Conservation (phyloP, 2,329 filamentous ascomycete genomes). For the Neonectria ditissima region DNA sequence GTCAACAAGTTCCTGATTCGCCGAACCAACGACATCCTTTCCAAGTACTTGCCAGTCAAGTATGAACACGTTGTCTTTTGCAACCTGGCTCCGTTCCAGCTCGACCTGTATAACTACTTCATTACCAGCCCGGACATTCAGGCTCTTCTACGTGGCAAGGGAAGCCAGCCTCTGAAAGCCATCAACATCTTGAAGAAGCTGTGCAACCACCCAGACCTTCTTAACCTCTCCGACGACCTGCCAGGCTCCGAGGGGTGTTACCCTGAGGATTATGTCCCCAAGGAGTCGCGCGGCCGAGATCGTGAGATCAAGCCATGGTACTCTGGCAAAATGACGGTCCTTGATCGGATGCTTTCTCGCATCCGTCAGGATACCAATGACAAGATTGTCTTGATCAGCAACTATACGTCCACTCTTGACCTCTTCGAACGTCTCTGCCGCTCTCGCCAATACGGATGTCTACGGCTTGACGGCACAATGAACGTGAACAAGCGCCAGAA, state of each 20-base stretch:
- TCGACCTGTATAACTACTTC: slow-evolving; percentile 96
- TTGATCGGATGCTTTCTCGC: slow-evolving; percentile 97
- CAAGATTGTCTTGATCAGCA: slow-evolving; percentile 99
- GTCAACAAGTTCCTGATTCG: slow-evolving; percentile 99
- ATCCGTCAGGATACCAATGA: slow-evolving; percentile 97
- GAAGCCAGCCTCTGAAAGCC: slow-evolving; percentile 94
- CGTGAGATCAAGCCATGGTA: slow-evolving; percentile 95
- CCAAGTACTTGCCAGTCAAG: slow-evolving; percentile 97
- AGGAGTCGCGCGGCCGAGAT: slow-evolving; percentile 87
- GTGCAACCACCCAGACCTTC: slow-evolving; percentile 95
- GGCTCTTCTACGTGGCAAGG: slow-evolving; percentile 89
- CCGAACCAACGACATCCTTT: slow-evolving; percentile 96
- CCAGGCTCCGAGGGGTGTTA: slow-evolving; percentile 86
- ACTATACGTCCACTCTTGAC: slow-evolving; percentile 96
- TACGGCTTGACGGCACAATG: slow-evolving; percentile 97
- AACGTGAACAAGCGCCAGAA: slow-evolving; percentile 97
- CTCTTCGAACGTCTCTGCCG: slow-evolving; percentile 94
- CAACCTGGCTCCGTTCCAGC: slow-evolving; percentile 91
- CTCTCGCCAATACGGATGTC: slow-evolving; percentile 82
- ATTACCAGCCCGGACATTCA: slow-evolving; percentile 96
- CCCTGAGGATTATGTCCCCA: slow-evolving; percentile 89
- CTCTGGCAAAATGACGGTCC: slow-evolving; percentile 96
- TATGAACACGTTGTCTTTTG: slow-evolving; percentile 99
- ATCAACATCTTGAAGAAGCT: slow-evolving; percentile 98
- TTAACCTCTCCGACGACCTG: slow-evolving; percentile 84